Evolutionary conservation across 2,329 filamentous ascomycete species (phyloP).

Genomic region (Fusarium succisae): DNA sequence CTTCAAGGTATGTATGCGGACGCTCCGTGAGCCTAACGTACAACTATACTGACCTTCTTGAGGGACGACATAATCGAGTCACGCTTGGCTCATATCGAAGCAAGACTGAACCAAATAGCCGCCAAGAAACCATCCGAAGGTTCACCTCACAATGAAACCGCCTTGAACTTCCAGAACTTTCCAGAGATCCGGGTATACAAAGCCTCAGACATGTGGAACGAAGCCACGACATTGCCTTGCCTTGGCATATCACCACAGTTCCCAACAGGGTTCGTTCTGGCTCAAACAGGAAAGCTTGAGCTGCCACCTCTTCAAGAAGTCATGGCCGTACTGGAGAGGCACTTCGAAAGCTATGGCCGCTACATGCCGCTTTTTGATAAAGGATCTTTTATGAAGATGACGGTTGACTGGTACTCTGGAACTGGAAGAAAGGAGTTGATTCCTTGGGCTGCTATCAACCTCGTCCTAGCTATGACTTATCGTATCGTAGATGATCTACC

Average conservation of each 20-base stretch:
- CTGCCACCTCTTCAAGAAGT: not conserved
- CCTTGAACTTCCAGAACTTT: not conserved
- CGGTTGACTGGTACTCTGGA: not conserved
- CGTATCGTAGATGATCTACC: not conserved
- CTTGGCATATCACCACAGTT: not conserved
- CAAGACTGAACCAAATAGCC: not conserved
- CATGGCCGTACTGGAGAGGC: not conserved
- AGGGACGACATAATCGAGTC: not conserved
- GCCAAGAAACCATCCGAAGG: not conserved
- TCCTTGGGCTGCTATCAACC: not conserved
- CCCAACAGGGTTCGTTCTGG: not conserved
- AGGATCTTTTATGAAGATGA: not conserved
- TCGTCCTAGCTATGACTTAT: not conserved
- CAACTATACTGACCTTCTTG: not conserved
- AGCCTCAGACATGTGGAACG: not conserved
- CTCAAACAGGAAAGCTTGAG: not conserved
- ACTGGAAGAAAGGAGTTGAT: not conserved
- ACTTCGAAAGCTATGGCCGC: not conserved
- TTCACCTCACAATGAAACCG: not conserved
- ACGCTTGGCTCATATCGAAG: not conserved
- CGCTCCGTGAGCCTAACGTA: no score
- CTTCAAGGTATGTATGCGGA: not conserved
- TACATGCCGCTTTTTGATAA: not conserved
- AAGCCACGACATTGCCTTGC: not conserved
- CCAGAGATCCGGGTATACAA: not conserved